Percentiles rank a stretch among this genome's conserved stretches.
These are phyloP conservation scores for Austroboletus olivaceoglutinosus DNA, from an alignment of 1,284 basidiomycete species.

Conservation along the genomic window DNA sequence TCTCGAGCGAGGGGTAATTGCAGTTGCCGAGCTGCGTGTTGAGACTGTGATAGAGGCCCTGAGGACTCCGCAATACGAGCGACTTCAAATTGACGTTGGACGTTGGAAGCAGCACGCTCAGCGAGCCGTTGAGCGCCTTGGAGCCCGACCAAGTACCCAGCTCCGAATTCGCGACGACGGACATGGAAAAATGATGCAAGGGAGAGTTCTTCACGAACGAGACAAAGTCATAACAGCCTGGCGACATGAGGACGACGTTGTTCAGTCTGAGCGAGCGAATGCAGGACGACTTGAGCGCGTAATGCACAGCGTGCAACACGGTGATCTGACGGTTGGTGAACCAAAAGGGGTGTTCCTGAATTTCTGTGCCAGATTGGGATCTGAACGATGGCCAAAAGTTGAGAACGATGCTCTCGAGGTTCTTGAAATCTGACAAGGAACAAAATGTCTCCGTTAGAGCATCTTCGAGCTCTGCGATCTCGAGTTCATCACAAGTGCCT, in stretches of 20 bases:
- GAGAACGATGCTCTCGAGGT: constrained; percentile 21
- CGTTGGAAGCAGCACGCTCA: constrained; percentile 25
- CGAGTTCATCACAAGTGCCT: constrained; percentile 29
- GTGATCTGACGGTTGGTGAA: constrained; percentile 30
- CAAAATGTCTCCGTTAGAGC: constrained; percentile 29
- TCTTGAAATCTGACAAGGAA: constrained; percentile 20
- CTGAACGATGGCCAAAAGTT: constrained; percentile 34
- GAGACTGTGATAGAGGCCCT: constrained; percentile 30
- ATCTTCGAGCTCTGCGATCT: constrained; percentile 34
- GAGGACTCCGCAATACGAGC: constrained; percentile 25
- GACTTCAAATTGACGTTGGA: constrained; percentile 24
- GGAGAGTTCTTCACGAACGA: constrained; percentile 23
- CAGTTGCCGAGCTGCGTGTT: constrained; percentile 18
- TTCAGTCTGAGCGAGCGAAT: constrained; percentile 27
- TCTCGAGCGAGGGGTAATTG: constrained; percentile 27
- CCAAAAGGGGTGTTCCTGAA: constrained; percentile 32
- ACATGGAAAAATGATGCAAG: constrained; percentile 31
- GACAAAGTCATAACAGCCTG: constrained; percentile 30
- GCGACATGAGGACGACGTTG: constrained; percentile 28
- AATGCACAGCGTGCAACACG: constrained; percentile 26
- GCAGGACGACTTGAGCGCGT: constrained; percentile 20
- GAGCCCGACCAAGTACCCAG: constrained; percentile 32
- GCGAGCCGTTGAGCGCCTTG: constrained; percentile 26
- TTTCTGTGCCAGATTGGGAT: constrained; percentile 24
- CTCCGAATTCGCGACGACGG: constrained; percentile 32